Evolutionary conservation across 257 asterid species (phyloP).

Genomic region (Scutellaria baicalensis): DNA sequence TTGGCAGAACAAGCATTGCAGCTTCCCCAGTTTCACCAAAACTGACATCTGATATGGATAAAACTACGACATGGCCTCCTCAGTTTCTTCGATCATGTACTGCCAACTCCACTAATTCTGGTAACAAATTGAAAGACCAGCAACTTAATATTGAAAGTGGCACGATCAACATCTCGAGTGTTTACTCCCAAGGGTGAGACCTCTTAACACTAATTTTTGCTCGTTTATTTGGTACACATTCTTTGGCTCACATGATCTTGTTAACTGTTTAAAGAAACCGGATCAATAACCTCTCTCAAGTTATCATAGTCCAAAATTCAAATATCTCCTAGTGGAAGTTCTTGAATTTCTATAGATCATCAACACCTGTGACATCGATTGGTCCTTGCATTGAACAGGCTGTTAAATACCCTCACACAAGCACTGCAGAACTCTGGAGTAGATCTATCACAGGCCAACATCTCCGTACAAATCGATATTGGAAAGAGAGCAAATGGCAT

Average conservation of each 20-base stretch:
- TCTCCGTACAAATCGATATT: conserved; percentile 84
- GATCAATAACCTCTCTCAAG: too few relatives aligned
- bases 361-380: not conserved
- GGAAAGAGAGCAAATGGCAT: conserved; percentile 51
- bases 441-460: conserved; percentile 73
- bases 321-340: too few relatives aligned
- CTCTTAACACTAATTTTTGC: not conserved
- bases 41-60: conserved; percentile 35
- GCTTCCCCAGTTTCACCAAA: conserved; percentile 39
- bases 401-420: conserved; percentile 68
- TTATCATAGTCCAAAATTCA: too few relatives aligned
- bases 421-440: conserved; percentile 84
- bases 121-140: conserved; percentile 41
- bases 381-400: conserved; percentile 38
- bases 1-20: conserved; percentile 32
- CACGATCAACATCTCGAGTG: conserved; percentile 65
- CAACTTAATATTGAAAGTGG: conserved; percentile 63
- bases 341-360: too few relatives aligned
- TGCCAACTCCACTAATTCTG: conserved; percentile 20
- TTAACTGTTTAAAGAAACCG: too few relatives aligned
- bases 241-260: not conserved
- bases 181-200: conserved; percentile 76
- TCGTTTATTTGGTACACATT: not conserved
- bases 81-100: conserved; percentile 34
- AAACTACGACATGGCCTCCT: conserved; percentile 32